Conservation (phyloP, 495 filamentous ascomycete genomes). For the Viridothelium virens region DNA sequence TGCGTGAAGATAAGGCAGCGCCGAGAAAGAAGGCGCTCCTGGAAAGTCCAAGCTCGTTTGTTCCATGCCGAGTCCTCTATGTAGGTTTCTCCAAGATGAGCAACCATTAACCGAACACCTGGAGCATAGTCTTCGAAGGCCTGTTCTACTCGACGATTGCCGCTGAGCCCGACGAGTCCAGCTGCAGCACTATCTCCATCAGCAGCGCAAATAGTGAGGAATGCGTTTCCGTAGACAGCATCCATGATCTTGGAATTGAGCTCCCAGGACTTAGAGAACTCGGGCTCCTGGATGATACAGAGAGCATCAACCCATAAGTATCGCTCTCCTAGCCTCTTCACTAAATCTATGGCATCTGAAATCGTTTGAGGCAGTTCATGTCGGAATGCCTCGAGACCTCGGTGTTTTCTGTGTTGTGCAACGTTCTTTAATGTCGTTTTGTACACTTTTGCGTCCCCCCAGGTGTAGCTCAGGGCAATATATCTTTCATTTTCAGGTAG, state of each 20-base stretch:
- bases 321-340: background rate
- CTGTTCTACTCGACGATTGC: background rate
- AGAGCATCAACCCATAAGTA: constrained; percentile 14
- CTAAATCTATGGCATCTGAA: constrained; percentile 11
- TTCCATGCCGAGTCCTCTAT: constrained; percentile 7
- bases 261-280: background rate
- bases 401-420: background rate
- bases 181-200: constrained; percentile 2
- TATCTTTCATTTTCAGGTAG: background rate
- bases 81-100: background rate
- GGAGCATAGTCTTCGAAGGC: background rate
- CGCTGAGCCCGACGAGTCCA: background rate
- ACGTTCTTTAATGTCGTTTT: background rate
- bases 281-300: constrained; percentile 14
- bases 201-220: constrained; percentile 13
- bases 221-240: constrained; percentile 8
- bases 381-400: background rate
- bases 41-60: constrained; percentile 20
- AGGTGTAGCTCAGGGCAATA: constrained; percentile 12
- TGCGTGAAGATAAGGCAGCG: constrained; percentile 20
- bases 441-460: background rate
- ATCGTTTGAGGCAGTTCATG: constrained; percentile 10
- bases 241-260: constrained; percentile 8
- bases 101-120: background rate
- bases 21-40: constrained; percentile 21